Evolutionary conservation across 306 rosid species (phyloP).

Genomic region (Datisca glomerata): DNA sequence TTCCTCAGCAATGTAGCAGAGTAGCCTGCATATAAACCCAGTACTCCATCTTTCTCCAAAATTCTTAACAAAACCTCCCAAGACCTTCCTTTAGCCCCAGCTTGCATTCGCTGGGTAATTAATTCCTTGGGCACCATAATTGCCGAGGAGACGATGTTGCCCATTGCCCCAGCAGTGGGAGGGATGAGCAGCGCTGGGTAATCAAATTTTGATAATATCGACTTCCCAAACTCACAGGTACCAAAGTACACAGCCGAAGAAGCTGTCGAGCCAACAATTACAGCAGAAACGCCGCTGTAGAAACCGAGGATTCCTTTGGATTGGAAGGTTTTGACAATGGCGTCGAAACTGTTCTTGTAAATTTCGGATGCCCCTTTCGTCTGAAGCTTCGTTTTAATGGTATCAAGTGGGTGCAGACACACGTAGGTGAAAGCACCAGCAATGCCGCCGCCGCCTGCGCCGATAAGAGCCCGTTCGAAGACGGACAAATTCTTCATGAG

Average conservation of each 20-base stretch:
- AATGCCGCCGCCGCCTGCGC: constrained; percentile 74
- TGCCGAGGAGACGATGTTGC: constrained; percentile 70
- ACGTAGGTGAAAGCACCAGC: constrained; percentile 98
- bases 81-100: constrained; percentile 66
- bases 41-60: constrained; percentile 55
- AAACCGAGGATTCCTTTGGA: constrained; percentile 53
- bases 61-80: constrained; percentile 53
- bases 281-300: constrained; percentile 83
- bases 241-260: constrained; percentile 87
- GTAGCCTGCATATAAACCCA: constrained; percentile 78
- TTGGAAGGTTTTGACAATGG: constrained; percentile 54
- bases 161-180: constrained; percentile 82
- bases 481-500: constrained; percentile 48
- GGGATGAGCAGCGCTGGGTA: constrained; percentile 62
- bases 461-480: constrained; percentile 73
- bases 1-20: constrained; percentile 69
- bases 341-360: constrained; percentile 62
- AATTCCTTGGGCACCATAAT: constrained; percentile 90
- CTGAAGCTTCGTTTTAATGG: constrained; percentile 82
- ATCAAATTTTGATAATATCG: constrained; percentile 33
- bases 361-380: constrained; percentile 66
- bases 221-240: constrained; percentile 80
- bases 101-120: constrained; percentile 83
- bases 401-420: constrained; percentile 78
- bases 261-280: constrained; percentile 69